Conservation (phyloP, 1,139 yeast genomes). For the Debaryomycetaceae sp. region DNA sequence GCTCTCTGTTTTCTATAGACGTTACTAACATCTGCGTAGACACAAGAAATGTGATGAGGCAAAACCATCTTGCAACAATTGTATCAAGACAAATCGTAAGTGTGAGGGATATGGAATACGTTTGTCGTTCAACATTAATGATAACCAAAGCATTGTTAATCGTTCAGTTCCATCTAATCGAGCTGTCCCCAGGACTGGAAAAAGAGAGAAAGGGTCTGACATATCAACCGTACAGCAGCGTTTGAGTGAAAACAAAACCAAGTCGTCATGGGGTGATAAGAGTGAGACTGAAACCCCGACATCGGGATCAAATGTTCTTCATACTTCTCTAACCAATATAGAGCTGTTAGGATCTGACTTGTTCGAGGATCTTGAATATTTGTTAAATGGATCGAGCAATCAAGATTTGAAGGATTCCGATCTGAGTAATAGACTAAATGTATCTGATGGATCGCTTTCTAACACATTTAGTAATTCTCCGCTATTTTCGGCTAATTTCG, state of each 20-base stretch:
- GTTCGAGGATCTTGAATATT: conserved; percentile 18
- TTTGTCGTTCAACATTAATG: conserved; percentile 47
- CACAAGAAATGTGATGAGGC: conserved; percentile 57
- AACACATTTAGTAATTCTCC: neutral
- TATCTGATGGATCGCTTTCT: neutral
- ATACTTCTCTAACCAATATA: neutral
- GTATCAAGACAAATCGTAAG: conserved; percentile 38
- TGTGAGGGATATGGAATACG: conserved; percentile 51
- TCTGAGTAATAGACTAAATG: neutral
- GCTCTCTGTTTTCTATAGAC: neutral
- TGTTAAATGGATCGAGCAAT: conserved; percentile 7
- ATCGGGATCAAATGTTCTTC: neutral
- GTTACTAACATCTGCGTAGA: conserved; percentile 13
- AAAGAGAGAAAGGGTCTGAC: neutral
- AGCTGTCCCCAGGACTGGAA: neutral
- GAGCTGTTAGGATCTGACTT: conserved; percentile 13
- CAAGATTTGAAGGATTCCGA: neutral
- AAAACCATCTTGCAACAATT: conserved; percentile 52
- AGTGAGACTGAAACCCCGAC: neutral
- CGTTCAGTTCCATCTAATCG: neutral
- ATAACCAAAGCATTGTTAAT: conserved; percentile 9
- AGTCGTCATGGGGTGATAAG: neutral
- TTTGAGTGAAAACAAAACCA: too few relatives aligned
- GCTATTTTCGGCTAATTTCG: neutral
- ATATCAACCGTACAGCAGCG: neutral